Percentiles rank a stretch among this genome's conserved stretches.
Evolutionary conservation across 1,139 yeast genomes (phyloP).

Genomic region (Maudiozyma humilis): DNA sequence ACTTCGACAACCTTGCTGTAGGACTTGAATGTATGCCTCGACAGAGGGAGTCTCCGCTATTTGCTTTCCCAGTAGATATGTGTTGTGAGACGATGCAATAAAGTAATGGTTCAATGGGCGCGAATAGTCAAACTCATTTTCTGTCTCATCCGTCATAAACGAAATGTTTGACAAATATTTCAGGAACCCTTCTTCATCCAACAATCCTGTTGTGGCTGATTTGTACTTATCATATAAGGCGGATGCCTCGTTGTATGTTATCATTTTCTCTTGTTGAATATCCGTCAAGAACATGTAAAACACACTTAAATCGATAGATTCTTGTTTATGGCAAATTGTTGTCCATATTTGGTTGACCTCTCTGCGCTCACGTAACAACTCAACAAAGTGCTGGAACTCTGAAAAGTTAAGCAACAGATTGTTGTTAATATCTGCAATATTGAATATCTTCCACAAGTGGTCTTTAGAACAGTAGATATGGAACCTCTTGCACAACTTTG

Average conservation of each 20-base stretch:
- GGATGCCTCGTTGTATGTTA: constrained; percentile 28
- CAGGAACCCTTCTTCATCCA: constrained; percentile 26
- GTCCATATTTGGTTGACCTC: constrained; percentile 42
- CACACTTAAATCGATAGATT: constrained; percentile 30
- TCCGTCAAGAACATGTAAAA: constrained; percentile 42
- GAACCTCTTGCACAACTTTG: constrained; percentile 54
- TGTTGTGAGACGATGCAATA: constrained; percentile 90
- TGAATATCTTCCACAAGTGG: constrained; percentile 37
- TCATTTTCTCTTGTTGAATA: constrained; percentile 43
- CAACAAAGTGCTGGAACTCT: constrained; percentile 68
- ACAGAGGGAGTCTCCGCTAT: constrained; percentile 85
- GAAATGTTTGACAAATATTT: constrained; percentile 41
- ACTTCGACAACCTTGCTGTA: constrained; percentile 89
- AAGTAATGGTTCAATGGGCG: constrained; percentile 78
- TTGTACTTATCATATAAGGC: constrained; percentile 43
- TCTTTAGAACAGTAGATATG: constrained; percentile 54
- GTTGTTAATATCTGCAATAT: constrained; percentile 39
- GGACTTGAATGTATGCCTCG: constrained; percentile 82
- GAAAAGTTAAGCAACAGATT: constrained; percentile 50
- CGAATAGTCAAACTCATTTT: constrained; percentile 51
- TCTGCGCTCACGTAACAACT: constrained; percentile 41
- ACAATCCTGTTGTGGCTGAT: constrained; percentile 7
- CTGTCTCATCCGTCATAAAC: constrained; percentile 25
- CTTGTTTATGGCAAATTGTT: constrained; percentile 12
- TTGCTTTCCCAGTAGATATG: constrained; percentile 82